Evolutionary conservation across 805 yeast genomes (phyloP), one percentile per base, ranked within the genome.

Genomic region (Candida argentea): DNA sequence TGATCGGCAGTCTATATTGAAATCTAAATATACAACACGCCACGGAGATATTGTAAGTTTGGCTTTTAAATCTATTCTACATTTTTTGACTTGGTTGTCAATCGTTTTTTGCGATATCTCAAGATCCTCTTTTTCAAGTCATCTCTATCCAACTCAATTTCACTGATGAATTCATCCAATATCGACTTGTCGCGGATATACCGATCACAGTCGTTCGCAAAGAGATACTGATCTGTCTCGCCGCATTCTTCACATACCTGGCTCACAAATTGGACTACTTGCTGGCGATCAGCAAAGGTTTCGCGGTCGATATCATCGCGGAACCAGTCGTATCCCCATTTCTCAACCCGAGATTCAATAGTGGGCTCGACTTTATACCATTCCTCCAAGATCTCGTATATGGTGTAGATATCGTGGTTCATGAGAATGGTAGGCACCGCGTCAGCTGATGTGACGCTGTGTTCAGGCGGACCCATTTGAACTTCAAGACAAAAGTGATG

Each of bases 141-240:
- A 12, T 37, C 40, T 13, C 28, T 28, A 23, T 37, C 40, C 24
- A 35, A 33, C 28, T 37, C 40, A 11, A 37, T 34, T 26, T 37
- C 40, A 12, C 35, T 34, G 20, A 34, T 33, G 26, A 37, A 37
- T 27, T 37, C 40, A 19, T 37, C 40, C 32, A 37, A 34, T 12
- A 32, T 33, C 30, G 31, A 33, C 21, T 34, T 29, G 22, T 34
- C 40, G 10, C 33, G 21, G 12, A 37, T 37, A 13, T 37, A 37
- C 18, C 32, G 21, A 17, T 37, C 40, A 16, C 40, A 37, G 18
- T 28, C 33, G 14, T 25, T 26, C 5, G 38, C 40, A 12, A 37
- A 26, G 13, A 21, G 21, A 14, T 27, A 30, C 11, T 22, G 24
- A 13, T 34, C 38, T 10, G 33, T 30, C 18, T 28, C 32, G 16